phyloP scores from a whole-genome alignment of 106 monocot genomes.

The Narthecium ossifragum region DNA sequence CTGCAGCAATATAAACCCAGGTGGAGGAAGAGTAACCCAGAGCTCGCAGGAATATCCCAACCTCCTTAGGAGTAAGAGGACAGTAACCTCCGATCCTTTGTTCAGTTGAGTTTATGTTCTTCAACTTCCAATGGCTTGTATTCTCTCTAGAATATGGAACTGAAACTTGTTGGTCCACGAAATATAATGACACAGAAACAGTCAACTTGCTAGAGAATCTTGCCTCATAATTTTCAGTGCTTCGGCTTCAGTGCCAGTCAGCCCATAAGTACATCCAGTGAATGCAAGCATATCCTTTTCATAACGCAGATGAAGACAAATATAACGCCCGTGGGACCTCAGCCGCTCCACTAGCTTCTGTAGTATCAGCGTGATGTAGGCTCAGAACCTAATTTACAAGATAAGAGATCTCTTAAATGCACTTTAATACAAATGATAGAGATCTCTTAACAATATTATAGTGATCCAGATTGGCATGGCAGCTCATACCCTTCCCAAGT shows the following conservation, averaged over 20 bases:
- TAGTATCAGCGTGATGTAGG: constrained; percentile 63
- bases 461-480: background rate
- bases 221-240: constrained; percentile 77
- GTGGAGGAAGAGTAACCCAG: constrained; percentile 71
- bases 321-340: constrained; percentile 56
- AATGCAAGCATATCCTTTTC: constrained; percentile 98
- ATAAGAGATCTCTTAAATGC: constrained; percentile 60
- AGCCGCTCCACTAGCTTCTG: constrained; percentile 95
- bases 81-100: constrained; percentile 78
- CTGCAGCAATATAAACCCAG: constrained; percentile 87
- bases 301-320: constrained; percentile 88
- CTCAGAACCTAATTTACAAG: constrained; percentile 93
- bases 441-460: background rate
- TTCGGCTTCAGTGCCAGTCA: constrained; percentile 69
- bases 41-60: constrained; percentile 75
- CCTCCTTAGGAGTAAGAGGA: constrained; percentile 87
- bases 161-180: background rate
- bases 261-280: constrained; percentile 86
- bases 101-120: constrained; percentile 82
- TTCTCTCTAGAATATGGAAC: constrained; percentile 40
- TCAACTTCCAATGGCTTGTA: constrained; percentile 91
- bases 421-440: constrained; percentile 7
- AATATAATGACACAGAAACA: background rate
- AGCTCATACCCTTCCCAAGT: constrained; percentile 66
- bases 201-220: background rate